Conservation (phyloP, 2,329 filamentous ascomycete species). For the Verticillium zaregamsianum region DNA sequence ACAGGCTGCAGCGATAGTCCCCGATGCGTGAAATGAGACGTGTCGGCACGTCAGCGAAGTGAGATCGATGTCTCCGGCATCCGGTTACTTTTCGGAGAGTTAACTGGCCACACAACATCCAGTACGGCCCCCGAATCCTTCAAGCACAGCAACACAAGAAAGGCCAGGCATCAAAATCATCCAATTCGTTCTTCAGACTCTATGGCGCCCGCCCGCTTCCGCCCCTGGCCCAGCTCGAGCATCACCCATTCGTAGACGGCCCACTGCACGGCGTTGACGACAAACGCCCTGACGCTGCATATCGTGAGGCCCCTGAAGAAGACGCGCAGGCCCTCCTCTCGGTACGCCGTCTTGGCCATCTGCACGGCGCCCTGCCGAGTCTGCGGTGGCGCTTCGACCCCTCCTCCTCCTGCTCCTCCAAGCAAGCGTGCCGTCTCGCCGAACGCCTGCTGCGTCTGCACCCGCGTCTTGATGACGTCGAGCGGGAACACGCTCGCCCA, state of each 20-base stretch:
- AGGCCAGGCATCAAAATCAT: neutral
- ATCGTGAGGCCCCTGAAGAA: slow-evolving; percentile 75
- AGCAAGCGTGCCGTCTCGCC: slow-evolving; percentile 26
- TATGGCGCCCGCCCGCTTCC: slow-evolving; percentile 6
- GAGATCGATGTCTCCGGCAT: neutral
- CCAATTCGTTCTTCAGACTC: neutral
- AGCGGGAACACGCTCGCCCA: slow-evolving; percentile 91
- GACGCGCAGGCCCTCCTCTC: slow-evolving; percentile 51
- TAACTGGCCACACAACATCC: neutral
- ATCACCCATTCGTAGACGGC: slow-evolving; percentile 88
- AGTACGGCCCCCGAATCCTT: neutral
- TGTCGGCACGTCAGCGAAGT: neutral
- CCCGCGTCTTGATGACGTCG: slow-evolving; percentile 85
- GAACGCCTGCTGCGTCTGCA: slow-evolving; percentile 66
- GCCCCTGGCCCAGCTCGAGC: slow-evolving; percentile 44
- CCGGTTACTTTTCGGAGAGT: neutral
- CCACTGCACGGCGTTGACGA: slow-evolving; percentile 94
- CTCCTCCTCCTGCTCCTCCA: slow-evolving; percentile 7
- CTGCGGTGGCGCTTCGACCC: slow-evolving; percentile 7
- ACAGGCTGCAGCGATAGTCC: too few species aligned
- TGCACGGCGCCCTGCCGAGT: slow-evolving; percentile 50
- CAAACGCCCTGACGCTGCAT: slow-evolving; percentile 81
- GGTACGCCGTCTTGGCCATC: slow-evolving; percentile 64
- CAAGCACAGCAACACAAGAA: neutral
- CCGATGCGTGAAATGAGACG: neutral